A percentile compares a stretch with the other conserved stretches of the same genome.
These are phyloP conservation scores for Curvularia hawaiiensis DNA, from an alignment of 2,329 filamentous ascomycete species.

Conservation along the genomic window DNA sequence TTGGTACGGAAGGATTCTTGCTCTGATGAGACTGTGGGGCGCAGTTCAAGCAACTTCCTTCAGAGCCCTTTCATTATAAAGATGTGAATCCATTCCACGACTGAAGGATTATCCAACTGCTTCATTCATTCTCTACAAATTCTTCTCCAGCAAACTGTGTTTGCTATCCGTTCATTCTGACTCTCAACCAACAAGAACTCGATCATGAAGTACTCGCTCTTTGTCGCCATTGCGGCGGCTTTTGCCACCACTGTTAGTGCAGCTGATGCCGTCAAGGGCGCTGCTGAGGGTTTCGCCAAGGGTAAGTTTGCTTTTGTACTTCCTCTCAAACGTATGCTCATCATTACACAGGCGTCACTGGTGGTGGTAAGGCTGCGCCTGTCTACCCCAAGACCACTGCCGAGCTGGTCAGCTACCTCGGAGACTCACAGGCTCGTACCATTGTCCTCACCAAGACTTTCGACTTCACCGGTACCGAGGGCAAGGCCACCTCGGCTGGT, in stretches of 20 bases:
- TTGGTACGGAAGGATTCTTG: constrained; percentile 5
- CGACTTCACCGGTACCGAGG: constrained; percentile 63
- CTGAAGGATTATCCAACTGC: constrained; percentile 1
- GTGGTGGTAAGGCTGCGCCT: constrained; percentile 28
- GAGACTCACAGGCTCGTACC: constrained; percentile 58
- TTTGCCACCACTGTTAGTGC: constrained; percentile 26
- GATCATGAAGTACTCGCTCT: constrained; percentile 29
- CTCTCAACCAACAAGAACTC: constrained; percentile 4
- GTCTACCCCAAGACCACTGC: constrained; percentile 38
- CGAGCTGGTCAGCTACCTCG: constrained; percentile 65
- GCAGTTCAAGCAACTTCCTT: constrained; percentile 11
- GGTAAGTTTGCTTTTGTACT: constrained; percentile 9
- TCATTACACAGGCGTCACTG: constrained; percentile 22
- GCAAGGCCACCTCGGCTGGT: constrained; percentile 57
- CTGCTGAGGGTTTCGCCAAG: constrained; percentile 36
- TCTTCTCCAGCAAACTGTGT: constrained; percentile 26
- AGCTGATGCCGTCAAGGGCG: constrained; percentile 32
- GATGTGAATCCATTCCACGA: constrained; percentile 1
- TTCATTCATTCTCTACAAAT: constrained; percentile 22
- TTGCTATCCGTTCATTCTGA: constrained; percentile 28
- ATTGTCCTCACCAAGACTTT: constrained; percentile 63
- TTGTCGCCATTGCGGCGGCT: constrained; percentile 23
- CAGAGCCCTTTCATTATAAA: constrained; percentile 20
- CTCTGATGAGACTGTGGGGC: constrained; percentile 17
- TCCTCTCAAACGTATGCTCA: not conserved